Base-by-base conservation (phyloP, 495 filamentous ascomycete genomes). In the Tuber brumale region DNA sequence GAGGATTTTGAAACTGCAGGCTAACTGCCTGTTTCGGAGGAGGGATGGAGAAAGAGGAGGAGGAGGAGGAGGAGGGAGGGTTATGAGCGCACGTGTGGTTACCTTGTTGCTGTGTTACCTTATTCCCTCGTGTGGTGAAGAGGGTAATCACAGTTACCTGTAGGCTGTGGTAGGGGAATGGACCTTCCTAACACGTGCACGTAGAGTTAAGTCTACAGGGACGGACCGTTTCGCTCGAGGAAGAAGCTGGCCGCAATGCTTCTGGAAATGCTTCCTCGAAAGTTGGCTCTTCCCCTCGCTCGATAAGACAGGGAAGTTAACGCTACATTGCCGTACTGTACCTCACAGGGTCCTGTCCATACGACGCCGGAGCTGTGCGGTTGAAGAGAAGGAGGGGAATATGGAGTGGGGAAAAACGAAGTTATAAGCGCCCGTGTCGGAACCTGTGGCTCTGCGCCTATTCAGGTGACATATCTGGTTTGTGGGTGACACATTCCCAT, bases 401-500 rank as follows among this genome's bases (percentile, higher is more conserved):
- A 12, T 7, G 35, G 27, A 19, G n/a, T 61, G 1, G 23, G 51
- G 12, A 14, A 66, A 18, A 66, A 6, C n/a, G 1, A 66, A 19
- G 16, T 35, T 66, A 66, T 66, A 66, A 19, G 57, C 57, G 57
- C 57, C 57, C 14, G 57, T 35, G 31, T 66, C 57, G 14, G n/a
- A 19, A 66, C 16, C 27, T 7, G 27, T 35, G 27, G 27, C 57
- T 19, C 57, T 16, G 57, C 27, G 57, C 27, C 57, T 66, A 31
- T 66, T 18, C 57, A 31, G 57, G 57, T 66, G 57, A 12, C 0
- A 18, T 66, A 31, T 27, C 57, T 66, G 27, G 27, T 66, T 61
- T 66, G 57, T 35, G 57, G 57, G 16, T 66, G 57, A 66, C 57
- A 66, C 57, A 66, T 66, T 66, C 57, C 57, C 57, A 27, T 66